Evolutionary conservation across 2,329 filamentous ascomycete genomes (phyloP), one percentile per base, ranked within the genome.

Genomic region (Verticillium tricorpus): DNA sequence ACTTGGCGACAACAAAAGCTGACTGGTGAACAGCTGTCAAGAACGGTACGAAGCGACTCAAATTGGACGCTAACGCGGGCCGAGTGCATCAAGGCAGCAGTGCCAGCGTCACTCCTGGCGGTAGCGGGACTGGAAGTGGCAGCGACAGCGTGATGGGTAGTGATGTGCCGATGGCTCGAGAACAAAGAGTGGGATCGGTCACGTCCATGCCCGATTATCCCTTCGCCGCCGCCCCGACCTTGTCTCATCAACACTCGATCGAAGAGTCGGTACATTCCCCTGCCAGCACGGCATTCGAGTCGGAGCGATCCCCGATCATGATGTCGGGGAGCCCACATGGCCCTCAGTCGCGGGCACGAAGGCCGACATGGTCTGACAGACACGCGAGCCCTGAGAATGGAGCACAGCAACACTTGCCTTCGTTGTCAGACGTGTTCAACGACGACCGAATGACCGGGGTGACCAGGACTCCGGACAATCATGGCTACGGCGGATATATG

Each of bases 1-100:
- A 28, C 5, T 28, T 28, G 28, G 4, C 28, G 28, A 28, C 28
- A 28, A 28, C 28, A 4, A 28, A 8, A 28, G 54, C 57, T 37
- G 57, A 64, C 60, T 50, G 8, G 7, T 12, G 6, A 14, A 28
- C 34, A 45, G 45, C 61, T 81, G 79, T 80, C 61, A 80, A 78
- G 68, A 82, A 85, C 61, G 72, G 70, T 1, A 77, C 79, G 9
- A 86, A 85, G 62, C 73, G 82, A 50, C 68, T 78, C 8, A 85
- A 81, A 67, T 68, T 80, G 2, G 82, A 84, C 15, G 67, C 72
- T 3, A 66, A 63, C 22, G 71, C 63, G n/a, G 69, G 8, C 45
- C n/a, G 70, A 62, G 61, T 74, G 34, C 70, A 69, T 19, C 71
- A 79, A 55, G 76, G 77, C 2, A 77, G 75, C 61, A 79, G 76